Percentiles rank a stretch among this genome's conserved stretches.
Evolutionary conservation across 1,284 basidiomycete species (phyloP).

Genomic region (Trichosporon sp.): DNA sequence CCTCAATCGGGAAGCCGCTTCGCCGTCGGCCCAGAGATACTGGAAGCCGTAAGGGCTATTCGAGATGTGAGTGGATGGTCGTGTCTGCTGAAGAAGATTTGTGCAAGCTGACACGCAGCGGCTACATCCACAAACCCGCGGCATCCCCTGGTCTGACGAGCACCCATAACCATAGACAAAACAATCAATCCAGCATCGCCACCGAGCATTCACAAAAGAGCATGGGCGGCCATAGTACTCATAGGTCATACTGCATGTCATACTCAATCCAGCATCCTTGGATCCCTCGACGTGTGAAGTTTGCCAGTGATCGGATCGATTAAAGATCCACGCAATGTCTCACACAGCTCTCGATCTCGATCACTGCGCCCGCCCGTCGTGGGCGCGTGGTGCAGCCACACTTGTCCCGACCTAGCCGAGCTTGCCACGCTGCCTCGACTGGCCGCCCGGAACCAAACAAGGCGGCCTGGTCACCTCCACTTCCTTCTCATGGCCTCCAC

Average conservation of each 20-base stretch:
- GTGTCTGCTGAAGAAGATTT: neutral
- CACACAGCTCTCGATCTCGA: neutral
- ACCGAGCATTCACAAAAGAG: neutral
- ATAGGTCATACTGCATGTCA: neutral
- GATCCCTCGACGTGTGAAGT: neutral
- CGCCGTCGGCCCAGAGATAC: slow-evolving; percentile 4
- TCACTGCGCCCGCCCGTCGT: too few species aligned
- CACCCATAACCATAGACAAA: neutral
- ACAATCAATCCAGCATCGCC: neutral
- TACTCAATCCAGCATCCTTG: neutral
- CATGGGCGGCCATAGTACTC: neutral
- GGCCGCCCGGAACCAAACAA: neutral
- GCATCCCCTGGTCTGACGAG: slow-evolving; percentile 16
- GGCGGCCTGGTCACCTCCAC: neutral
- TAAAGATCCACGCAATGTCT: neutral
- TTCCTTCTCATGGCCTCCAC: neutral
- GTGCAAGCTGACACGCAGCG: slow-evolving; percentile 5
- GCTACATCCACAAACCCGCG: slow-evolving; percentile 9
- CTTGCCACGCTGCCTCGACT: neutral
- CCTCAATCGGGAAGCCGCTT: neutral
- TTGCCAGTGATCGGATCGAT: neutral
- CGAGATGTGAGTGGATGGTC: slow-evolving; percentile 17
- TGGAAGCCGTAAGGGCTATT: slow-evolving; percentile 15
- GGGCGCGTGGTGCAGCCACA: too few species aligned
- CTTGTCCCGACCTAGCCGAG: too few species aligned